A percentile compares a stretch with the other conserved stretches of the same genome.
phyloP scores from a whole-genome alignment of 169 alveolate genomes.

The Plasmodium falciparum region DNA sequence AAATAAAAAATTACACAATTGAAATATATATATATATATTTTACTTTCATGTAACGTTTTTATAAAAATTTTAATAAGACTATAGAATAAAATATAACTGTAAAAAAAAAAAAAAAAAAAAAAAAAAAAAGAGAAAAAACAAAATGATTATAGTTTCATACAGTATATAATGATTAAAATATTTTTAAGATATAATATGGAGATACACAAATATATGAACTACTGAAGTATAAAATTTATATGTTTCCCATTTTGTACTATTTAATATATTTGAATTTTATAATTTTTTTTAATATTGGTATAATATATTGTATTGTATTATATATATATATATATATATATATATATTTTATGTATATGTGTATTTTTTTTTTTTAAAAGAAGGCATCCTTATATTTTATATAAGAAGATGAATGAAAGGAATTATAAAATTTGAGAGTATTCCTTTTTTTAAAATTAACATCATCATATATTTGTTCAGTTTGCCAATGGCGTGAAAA shows the following conservation, averaged over 20 bases:
- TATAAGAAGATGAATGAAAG: slow-evolving; percentile 17
- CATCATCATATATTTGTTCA: slow-evolving; percentile 44
- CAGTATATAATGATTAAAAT: too few species aligned
- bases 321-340: background rate
- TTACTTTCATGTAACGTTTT: background rate
- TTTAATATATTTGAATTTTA: too few species aligned
- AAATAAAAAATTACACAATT: background rate
- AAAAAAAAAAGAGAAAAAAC: background rate
- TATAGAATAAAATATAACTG: background rate
- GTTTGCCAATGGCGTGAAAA: slow-evolving; percentile 52
- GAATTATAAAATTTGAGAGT: slow-evolving; percentile 48
- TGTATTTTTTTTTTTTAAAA: slow-evolving; percentile 8
- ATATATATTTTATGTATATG: too few species aligned
- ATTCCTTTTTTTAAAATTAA: slow-evolving; percentile 12
- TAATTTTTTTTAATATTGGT: too few species aligned
- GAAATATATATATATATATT: background rate
- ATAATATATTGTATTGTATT: too few species aligned
- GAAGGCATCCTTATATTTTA: slow-evolving; percentile 6
- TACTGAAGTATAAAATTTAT: too few species aligned
- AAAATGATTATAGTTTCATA: too few species aligned
- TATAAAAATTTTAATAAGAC: background rate
- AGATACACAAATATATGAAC: too few species aligned
- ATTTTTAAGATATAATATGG: too few species aligned
- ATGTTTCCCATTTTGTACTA: too few species aligned
- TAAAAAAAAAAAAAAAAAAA: background rate